Evolutionary conservation across 495 filamentous ascomycete genomes (phyloP).

Genomic region (Platismatia glauca): DNA sequence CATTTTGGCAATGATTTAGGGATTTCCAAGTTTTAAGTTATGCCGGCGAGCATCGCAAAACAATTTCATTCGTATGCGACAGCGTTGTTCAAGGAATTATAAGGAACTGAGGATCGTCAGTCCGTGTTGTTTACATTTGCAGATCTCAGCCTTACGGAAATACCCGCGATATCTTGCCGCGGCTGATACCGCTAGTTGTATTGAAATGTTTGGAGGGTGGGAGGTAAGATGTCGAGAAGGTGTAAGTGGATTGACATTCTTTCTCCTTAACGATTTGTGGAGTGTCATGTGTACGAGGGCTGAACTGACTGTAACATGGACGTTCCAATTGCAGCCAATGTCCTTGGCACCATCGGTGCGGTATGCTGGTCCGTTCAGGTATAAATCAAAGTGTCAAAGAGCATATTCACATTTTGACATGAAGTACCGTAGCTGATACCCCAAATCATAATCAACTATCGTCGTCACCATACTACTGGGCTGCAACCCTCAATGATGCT

Average conservation of each 20-base stretch:
- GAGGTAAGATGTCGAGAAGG: too few species aligned
- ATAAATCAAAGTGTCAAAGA: neutral
- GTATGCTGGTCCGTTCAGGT: conserved; percentile 48
- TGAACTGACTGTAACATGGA: neutral
- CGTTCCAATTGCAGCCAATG: conserved; percentile 15
- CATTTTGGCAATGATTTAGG: neutral
- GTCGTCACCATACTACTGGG: conserved; percentile 48
- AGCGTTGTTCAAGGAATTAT: neutral
- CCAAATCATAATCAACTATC: conserved; percentile 57
- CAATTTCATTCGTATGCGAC: neutral
- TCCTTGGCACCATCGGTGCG: conserved; percentile 16
- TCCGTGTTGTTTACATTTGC: conserved; percentile 16
- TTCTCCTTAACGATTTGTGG: neutral
- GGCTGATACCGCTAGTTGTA: neutral
- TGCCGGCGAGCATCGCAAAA: neutral
- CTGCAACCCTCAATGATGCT: conserved; percentile 59
- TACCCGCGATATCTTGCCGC: conserved; percentile 9
- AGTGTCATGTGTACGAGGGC: neutral
- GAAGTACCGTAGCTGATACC: conserved; percentile 47
- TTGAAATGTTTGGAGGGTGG: neutral
- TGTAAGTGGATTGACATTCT: neutral
- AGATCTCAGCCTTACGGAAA: conserved; percentile 1
- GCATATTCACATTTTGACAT: too few species aligned
- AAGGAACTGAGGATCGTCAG: too few species aligned
- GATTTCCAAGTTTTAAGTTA: neutral